Percentiles rank a stretch among this genome's conserved stretches.
phyloP scores from a whole-genome alignment of 2,329 filamentous ascomycete species.

The Herpotrichia juniperi region DNA sequence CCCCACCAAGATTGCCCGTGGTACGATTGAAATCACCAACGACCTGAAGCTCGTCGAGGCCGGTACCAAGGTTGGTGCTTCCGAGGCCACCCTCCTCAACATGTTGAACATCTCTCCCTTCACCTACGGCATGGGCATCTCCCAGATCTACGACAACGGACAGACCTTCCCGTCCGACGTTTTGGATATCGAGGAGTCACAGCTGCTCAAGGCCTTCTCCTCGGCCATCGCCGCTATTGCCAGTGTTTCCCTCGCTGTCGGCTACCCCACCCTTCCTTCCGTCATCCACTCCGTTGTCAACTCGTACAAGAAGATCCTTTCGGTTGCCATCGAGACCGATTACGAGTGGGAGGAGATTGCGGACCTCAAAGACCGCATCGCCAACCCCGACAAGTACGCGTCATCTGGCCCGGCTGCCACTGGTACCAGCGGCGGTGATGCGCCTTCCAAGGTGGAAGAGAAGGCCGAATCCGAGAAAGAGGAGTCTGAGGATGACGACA shows the following conservation, averaged over 20 bases:
- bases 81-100: constrained; percentile 98
- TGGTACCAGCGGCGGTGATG: constrained; percentile 57
- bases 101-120: constrained; percentile 94
- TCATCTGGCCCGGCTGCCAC: constrained; percentile 74
- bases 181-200: constrained; percentile 92
- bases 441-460: constrained; percentile 55
- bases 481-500: constrained; percentile 62
- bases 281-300: constrained; percentile 97
- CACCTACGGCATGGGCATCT: constrained; percentile 89
- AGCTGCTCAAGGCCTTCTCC: constrained; percentile 85
- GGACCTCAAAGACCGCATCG: constrained; percentile 98
- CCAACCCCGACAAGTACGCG: constrained; percentile 97
- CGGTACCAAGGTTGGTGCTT: constrained; percentile 92
- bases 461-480: constrained; percentile 64
- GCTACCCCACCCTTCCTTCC: constrained; percentile 95
- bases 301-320: constrained; percentile 94
- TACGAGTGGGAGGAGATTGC: constrained; percentile 95
- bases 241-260: constrained; percentile 86
- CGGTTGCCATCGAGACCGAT: constrained; percentile 88
- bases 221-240: constrained; percentile 86
- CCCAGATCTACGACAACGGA: constrained; percentile 97
- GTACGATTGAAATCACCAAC: constrained; percentile 99
- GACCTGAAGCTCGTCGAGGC: constrained; percentile 98
- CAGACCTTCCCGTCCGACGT: constrained; percentile 87
- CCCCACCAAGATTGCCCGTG: constrained; percentile 99